These are phyloP conservation scores for Cruciata laevipes DNA, from an alignment of 257 asterid species.

Conservation along the genomic window DNA sequence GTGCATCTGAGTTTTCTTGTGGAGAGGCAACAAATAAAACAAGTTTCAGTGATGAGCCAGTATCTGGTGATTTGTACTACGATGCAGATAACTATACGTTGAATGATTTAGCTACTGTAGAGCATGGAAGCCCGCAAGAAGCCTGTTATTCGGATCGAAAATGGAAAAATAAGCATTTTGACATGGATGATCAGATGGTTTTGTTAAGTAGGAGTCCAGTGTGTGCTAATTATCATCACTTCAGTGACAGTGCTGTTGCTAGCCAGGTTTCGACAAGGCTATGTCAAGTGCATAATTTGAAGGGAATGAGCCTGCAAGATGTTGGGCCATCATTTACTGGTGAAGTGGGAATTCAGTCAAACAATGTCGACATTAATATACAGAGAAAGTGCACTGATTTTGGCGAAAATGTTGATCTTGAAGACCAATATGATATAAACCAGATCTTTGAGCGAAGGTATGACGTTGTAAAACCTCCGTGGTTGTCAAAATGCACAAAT, in stretches of 20 bases:
- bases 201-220: slow-evolving; percentile 20
- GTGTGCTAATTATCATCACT: slow-evolving; percentile 28
- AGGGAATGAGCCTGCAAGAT: slow-evolving; percentile 28
- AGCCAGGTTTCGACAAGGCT: slow-evolving; percentile 29
- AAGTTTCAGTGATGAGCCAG: slow-evolving; percentile 15
- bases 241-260: slow-evolving; percentile 26
- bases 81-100: slow-evolving; percentile 17
- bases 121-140: slow-evolving; percentile 23
- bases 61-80: slow-evolving; percentile 34
- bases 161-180: slow-evolving; percentile 29
- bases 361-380: slow-evolving; percentile 23
- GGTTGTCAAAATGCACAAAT: slow-evolving; percentile 31
- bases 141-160: slow-evolving; percentile 27
- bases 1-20: slow-evolving; percentile 25
- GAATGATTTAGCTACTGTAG: slow-evolving; percentile 25
- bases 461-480: slow-evolving; percentile 25
- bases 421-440: slow-evolving; percentile 27
- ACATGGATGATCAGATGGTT: slow-evolving; percentile 23
- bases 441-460: slow-evolving; percentile 19
- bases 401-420: slow-evolving; percentile 25
- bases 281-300: slow-evolving; percentile 41
- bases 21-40: slow-evolving; percentile 14
- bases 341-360: slow-evolving; percentile 33
- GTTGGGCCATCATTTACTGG: slow-evolving; percentile 31
- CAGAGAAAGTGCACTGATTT: slow-evolving; percentile 26